Evolutionary conservation across 1,139 yeast species (phyloP).

Genomic region (Kodamaea alishanica): DNA sequence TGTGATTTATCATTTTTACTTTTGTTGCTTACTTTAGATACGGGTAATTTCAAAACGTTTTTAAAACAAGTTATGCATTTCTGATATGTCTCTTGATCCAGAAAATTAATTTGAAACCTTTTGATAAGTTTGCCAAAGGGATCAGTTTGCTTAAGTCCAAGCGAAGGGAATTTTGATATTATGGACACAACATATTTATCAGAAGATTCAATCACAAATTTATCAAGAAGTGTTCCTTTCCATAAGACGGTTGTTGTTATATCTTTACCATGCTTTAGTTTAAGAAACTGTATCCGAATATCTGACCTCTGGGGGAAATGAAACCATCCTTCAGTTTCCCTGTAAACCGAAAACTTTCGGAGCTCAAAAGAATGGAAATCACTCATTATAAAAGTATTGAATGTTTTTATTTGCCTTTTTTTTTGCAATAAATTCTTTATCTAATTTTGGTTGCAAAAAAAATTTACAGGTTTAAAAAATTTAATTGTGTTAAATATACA

Average conservation of each 20-base stretch:
- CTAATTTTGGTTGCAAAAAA: constrained; percentile 1
- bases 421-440: neutral
- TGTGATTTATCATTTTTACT: too few species aligned
- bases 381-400: constrained; percentile 1
- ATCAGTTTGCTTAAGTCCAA: constrained; percentile 24
- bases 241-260: constrained; percentile 16
- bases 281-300: constrained; percentile 18
- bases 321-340: constrained; percentile 17
- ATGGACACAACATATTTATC: constrained; percentile 15
- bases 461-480: neutral
- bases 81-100: constrained; percentile 7
- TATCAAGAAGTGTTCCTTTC: constrained; percentile 21
- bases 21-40: neutral
- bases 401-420: neutral
- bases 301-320: constrained; percentile 29
- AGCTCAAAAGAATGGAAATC: constrained; percentile 9
- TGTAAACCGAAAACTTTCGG: constrained; percentile 11
- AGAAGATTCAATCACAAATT: constrained; percentile 11
- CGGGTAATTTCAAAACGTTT: constrained; percentile 4
- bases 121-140: constrained; percentile 17
- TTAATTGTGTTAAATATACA: neutral
- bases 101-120: constrained; percentile 14
- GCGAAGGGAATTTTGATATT: constrained; percentile 21
- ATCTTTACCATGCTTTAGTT: constrained; percentile 6
- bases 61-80: constrained; percentile 10